Conservation (phyloP, 148 eudicot genomes). For the Chenopodium berlandieri region DNA sequence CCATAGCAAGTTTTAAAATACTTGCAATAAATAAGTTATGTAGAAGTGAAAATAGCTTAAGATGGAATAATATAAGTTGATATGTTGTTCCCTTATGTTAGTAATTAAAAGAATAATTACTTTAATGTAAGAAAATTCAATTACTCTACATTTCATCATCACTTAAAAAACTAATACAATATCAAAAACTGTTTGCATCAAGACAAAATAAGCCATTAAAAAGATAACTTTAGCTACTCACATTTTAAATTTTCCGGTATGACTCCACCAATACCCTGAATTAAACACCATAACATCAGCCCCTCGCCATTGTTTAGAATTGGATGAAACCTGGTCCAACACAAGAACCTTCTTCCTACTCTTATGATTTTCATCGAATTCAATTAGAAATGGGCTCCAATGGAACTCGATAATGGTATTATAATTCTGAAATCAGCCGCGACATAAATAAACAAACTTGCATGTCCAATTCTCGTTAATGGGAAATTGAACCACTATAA, state of each 20-base stretch:
- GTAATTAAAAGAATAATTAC: too few relatives aligned
- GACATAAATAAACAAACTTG: background rate
- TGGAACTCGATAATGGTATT: slow-evolving; percentile 29
- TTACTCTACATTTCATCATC: too few relatives aligned
- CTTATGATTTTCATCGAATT: slow-evolving; percentile 15
- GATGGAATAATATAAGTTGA: too few relatives aligned
- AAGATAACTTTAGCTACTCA: background rate
- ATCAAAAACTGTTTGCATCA: background rate
- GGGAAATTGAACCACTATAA: too few relatives aligned
- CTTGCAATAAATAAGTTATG: too few relatives aligned
- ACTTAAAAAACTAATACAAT: background rate
- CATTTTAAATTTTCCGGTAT: slow-evolving; percentile 15
- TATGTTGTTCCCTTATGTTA: too few relatives aligned
- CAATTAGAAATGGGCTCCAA: slow-evolving; percentile 34
- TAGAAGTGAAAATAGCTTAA: too few relatives aligned
- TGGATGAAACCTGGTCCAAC: slow-evolving; percentile 23
- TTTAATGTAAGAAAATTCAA: too few relatives aligned
- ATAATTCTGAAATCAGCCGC: slow-evolving; percentile 23
- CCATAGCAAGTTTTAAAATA: too few relatives aligned
- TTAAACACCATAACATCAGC: slow-evolving; percentile 43
- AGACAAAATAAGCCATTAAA: too few relatives aligned
- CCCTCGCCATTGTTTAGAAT: slow-evolving; percentile 27
- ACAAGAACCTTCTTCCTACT: slow-evolving; percentile 20
- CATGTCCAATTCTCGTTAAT: too few relatives aligned
- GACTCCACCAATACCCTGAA: slow-evolving; percentile 36